Evolutionary conservation across 257 asterid genomes (phyloP).

Genomic region (Knoxia roxburghii): DNA sequence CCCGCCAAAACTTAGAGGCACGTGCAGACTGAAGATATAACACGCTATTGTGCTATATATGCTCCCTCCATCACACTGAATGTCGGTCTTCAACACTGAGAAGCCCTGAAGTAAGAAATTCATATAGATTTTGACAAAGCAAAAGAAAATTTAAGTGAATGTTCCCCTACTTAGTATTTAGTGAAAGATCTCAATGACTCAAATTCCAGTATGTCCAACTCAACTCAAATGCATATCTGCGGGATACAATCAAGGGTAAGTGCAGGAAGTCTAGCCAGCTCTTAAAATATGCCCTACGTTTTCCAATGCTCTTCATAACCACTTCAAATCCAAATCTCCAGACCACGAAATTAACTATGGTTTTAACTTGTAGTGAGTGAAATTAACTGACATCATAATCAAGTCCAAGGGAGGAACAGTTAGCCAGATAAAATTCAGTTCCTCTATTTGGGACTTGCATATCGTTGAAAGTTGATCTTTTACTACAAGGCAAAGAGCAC

Average conservation of each 20-base stretch:
- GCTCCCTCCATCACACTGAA: constrained; percentile 44
- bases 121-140: not conserved
- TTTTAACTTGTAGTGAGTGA: too few species aligned
- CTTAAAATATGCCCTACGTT: not conserved
- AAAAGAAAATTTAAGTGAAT: not conserved
- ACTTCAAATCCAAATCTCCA: not conserved
- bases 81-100: constrained; percentile 57
- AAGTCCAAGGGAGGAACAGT: not conserved
- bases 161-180: not conserved
- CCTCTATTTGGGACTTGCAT: not conserved
- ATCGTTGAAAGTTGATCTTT: too few species aligned
- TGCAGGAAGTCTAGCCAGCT: not conserved
- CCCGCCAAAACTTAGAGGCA: constrained; percentile 90
- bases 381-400: too few species aligned
- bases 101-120: constrained; percentile 42
- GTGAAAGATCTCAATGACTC: not conserved
- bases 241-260: not conserved
- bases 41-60: constrained; percentile 68
- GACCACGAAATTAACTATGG: not conserved
- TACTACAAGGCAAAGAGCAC: not conserved
- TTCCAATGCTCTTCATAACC: too few species aligned
- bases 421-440: not conserved
- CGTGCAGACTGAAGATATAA: constrained; percentile 68
- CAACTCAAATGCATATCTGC: not conserved
- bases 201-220: not conserved